Evolutionary conservation across 495 filamentous ascomycete species (phyloP).

Genomic region (Penicillium paradoxum): DNA sequence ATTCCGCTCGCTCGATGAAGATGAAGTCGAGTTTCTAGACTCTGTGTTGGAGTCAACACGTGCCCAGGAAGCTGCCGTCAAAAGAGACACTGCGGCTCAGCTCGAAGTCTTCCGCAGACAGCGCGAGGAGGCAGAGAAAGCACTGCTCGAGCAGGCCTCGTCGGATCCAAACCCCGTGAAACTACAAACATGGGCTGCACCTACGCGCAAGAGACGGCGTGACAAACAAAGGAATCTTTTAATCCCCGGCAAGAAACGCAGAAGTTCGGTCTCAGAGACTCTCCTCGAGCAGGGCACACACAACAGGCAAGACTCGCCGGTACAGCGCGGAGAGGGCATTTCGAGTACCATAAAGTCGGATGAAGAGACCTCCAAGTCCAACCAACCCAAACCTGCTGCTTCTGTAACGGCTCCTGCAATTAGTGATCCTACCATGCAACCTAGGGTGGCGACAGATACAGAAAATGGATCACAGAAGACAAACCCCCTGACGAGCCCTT

Average conservation of each 20-base stretch:
- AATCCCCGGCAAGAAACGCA: conserved; percentile 56
- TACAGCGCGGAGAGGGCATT: not conserved
- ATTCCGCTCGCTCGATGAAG: conserved; percentile 88
- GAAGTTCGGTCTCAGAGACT: conserved; percentile 31
- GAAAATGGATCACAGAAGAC: not conserved
- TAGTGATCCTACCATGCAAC: not conserved
- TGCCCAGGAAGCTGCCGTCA: conserved; percentile 66
- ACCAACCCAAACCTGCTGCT: not conserved
- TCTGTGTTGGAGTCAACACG: conserved; percentile 64
- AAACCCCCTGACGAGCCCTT: conserved; percentile 11
- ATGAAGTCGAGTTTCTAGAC: conserved; percentile 89
- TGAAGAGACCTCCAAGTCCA: not conserved
- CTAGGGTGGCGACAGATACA: not conserved
- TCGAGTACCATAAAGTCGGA: not conserved
- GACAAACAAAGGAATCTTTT: conserved; percentile 49
- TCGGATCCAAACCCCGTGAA: conserved; percentile 30
- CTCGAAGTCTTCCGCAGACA: conserved; percentile 64
- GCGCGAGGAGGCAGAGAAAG: conserved; percentile 61
- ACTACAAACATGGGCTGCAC: conserved; percentile 50
- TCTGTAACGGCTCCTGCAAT: not conserved
- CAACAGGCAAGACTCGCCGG: conserved; percentile 14
- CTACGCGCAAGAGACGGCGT: conserved; percentile 56
- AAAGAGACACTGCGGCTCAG: conserved; percentile 68
- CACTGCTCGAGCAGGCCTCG: conserved; percentile 33
- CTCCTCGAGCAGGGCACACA: conserved; percentile 3